Evolutionary conservation across 495 filamentous ascomycete genomes (phyloP).

Genomic region (Xylaria curta): DNA sequence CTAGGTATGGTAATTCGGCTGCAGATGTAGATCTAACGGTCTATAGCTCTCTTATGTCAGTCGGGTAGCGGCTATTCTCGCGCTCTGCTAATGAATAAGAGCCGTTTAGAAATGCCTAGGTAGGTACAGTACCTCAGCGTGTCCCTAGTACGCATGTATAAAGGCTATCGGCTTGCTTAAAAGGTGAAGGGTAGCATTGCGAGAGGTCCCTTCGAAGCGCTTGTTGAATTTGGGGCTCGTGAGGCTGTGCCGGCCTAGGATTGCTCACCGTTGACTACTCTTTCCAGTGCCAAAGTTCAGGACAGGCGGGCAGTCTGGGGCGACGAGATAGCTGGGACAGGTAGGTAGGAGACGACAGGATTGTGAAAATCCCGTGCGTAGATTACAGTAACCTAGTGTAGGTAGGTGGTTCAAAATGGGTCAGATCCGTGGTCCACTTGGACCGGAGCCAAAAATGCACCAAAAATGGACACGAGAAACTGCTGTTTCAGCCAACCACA

Average conservation of each 20-base stretch:
- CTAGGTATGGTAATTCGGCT: neutral
- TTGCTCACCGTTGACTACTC: neutral
- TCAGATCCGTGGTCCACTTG: slow-evolving; percentile 35
- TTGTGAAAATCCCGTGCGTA: neutral
- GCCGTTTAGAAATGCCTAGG: neutral
- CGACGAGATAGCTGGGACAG: neutral
- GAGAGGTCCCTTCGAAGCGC: neutral
- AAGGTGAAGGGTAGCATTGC: neutral
- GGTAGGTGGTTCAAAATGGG: slow-evolving; percentile 21
- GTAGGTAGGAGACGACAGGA: neutral
- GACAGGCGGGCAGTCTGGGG: neutral
- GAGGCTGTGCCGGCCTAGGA: slow-evolving; percentile 19
- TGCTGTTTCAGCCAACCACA: slow-evolving; percentile 56
- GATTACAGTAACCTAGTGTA: neutral
- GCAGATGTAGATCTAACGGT: neutral
- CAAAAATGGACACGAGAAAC: slow-evolving; percentile 64
- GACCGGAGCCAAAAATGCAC: slow-evolving; percentile 32
- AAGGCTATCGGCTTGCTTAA: neutral
- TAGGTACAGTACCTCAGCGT: too few species aligned
- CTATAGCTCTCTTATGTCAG: neutral
- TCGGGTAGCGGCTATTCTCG: neutral
- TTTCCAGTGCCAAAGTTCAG: slow-evolving; percentile 2
- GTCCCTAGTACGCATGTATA: neutral
- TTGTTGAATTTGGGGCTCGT: neutral
- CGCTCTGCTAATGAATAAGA: neutral